Base-by-base conservation (phyloP, 2,329 filamentous ascomycete genomes). In the Aspergillus udagawae region DNA sequence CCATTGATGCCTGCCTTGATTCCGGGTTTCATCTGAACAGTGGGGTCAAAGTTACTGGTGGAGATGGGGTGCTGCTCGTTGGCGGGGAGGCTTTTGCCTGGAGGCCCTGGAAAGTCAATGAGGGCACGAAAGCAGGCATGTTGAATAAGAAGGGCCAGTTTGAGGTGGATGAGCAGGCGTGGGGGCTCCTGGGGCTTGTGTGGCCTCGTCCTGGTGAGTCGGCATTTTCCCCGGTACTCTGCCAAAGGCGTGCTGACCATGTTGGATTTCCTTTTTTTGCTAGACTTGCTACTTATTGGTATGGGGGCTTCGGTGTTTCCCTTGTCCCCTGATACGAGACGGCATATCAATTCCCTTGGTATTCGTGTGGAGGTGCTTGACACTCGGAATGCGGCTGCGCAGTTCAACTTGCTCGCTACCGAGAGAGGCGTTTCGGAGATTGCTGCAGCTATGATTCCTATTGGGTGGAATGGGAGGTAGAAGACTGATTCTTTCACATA, bases 371-470 rank as follows among this genome's bases (percentile, higher is more conserved):
- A 99, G 69, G 82, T 97, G 3, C 83, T 93, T 69, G 94, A 97
- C 76, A 97, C 94, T 32, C 82, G 91, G 61, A 97, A 97, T 75
- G 94, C 94, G 8, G 91, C 93, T 1, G 89, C 92, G 35, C 92
- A 97, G 73, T 99, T 94, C 74, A 99, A 99, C 71, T 73, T 99
- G 67, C 78, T 99, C 54, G 93, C 92, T n/a, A 97, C 92, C 20
- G 94, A 99, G 78, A 81, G 94, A 52, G 93, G 94, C 1, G 86
- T 94, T 5, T 82, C 86, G 21, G 88, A 93, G 67, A 86, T 97
- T 60, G 93, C 92, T 28, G 93, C 91, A 2, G 93, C 92, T 9
- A 72, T 99, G 74, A 84, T 97, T 73, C 92, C 92, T 0, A 82
- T 94, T 53, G 92, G 91, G 2, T 95, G 91, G 90, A 84, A 81